Percentiles rank a stretch among this genome's conserved stretches.
Conservation (phyloP, 2,329 filamentous ascomycete species). For the Colletotrichum eremochloae region DNA sequence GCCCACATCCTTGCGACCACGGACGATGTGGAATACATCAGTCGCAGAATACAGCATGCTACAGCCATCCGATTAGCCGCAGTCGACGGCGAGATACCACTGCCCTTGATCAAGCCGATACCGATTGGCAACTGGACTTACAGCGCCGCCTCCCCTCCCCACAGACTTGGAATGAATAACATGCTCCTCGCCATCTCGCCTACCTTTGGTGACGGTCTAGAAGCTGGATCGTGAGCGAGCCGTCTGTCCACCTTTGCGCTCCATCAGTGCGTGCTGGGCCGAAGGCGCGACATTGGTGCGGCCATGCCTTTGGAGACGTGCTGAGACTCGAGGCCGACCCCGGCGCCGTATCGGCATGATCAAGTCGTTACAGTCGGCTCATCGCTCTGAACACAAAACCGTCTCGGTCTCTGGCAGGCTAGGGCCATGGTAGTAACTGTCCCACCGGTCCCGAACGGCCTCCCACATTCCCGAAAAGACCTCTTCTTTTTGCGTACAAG, state of each 20-base stretch:
- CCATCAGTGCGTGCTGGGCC: background rate
- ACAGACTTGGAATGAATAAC: slow-evolving; percentile 8
- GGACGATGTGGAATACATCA: background rate
- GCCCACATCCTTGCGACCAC: background rate
- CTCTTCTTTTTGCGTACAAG: background rate
- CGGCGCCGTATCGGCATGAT: slow-evolving; percentile 36
- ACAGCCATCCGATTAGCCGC: background rate
- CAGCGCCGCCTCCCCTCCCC: slow-evolving; percentile 3
- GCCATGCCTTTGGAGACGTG: background rate
- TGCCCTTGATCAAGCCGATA: slow-evolving; percentile 13
- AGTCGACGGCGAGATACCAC: background rate
- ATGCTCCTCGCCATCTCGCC: slow-evolving; percentile 34
- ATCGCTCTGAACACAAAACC: background rate
- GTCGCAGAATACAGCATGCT: background rate
- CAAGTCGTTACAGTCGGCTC: background rate
- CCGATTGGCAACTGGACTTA: slow-evolving; percentile 29
- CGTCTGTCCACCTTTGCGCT: slow-evolving; percentile 5
- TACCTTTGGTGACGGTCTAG: slow-evolving; percentile 5
- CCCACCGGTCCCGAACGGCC: slow-evolving; percentile 30
- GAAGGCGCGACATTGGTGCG: background rate
- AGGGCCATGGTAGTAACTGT: slow-evolving; percentile 5
- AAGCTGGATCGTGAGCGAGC: slow-evolving; percentile 29
- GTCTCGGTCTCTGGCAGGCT: slow-evolving; percentile 17
- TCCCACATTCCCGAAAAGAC: slow-evolving; percentile 32
- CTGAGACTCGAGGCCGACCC: background rate